Base-by-base conservation (phyloP, 2,329 filamentous ascomycete genomes). In the Paraphoma sp. region DNA sequence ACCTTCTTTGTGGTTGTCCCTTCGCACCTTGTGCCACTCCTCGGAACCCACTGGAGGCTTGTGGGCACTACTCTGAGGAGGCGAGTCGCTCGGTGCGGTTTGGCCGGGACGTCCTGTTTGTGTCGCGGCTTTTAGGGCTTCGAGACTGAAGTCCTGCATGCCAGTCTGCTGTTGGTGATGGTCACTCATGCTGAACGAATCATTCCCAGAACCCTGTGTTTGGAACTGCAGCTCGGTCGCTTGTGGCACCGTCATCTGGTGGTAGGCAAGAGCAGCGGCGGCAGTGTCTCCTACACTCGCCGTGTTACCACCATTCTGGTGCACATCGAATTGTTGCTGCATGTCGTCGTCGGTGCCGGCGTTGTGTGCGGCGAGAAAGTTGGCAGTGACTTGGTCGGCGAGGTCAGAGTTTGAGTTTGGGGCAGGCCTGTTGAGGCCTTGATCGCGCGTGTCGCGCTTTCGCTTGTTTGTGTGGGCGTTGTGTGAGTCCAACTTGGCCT, bases 1-100 rank as follows among this genome's bases (percentile, higher is more conserved):
- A 95, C 94, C 95, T 84, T 98, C 94, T 86, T 99, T 99, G 81
- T 99, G 95, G 64, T 98, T 99, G 71, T 98, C 94, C 75, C 96
- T 95, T 60, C 95, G 88, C 69, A 96, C 89, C 76, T 96, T 96
- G 77, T 99, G 95, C 95, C 95, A 99, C 78, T 98, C 94, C 51
- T 96, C 92, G 1, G 93, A 95, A 2, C 95, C 95, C n/a, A 98
- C 95, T 6, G 89, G 87, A 7, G 93, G 93, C 78, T 97, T 98
- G 45, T 72, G 73, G 28, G 70, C 58, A 14, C 64, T 57, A 40
- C 65, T 69, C 45, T 68, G 68, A 14, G 75, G 74, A 10, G 75
- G 71, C 29, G 74, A 75, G 43, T 76, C 75, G 63, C 72, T 76
- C 31, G 65, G 61, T 8, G 65, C 63, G 30, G 67, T 49, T 53